phyloP scores from a whole-genome alignment of 1,284 basidiomycete species.

The Tilletia caries region DNA sequence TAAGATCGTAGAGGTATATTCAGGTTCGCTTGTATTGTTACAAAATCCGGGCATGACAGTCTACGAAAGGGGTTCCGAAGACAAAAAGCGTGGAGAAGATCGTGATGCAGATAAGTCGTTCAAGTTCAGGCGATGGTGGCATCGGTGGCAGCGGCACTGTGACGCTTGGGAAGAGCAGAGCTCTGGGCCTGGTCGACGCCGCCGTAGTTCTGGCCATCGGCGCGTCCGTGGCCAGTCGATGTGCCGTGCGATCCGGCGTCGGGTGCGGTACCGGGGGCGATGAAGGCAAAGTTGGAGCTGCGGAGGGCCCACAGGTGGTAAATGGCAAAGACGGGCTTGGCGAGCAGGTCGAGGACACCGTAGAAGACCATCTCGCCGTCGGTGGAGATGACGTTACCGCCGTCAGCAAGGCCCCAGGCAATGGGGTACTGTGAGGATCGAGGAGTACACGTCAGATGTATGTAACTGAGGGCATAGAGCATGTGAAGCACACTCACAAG shows the following conservation, averaged over 20 bases:
- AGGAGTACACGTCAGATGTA: too few species aligned
- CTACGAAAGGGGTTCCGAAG: too few species aligned
- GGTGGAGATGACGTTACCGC: conserved; percentile 58
- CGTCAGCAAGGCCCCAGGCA: conserved; percentile 60
- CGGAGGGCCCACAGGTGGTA: conserved; percentile 42
- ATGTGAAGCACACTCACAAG: background rate
- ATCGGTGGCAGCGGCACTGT: background rate
- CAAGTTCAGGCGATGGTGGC: background rate
- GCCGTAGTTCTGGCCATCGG: background rate
- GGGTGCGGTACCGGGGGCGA: conserved; percentile 17
- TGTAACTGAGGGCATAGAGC: conserved; percentile 18
- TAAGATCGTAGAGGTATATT: too few species aligned
- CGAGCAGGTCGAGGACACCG: conserved; percentile 62
- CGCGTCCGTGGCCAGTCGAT: background rate
- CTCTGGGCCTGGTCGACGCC: background rate
- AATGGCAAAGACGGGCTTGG: conserved; percentile 55
- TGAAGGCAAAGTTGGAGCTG: conserved; percentile 34
- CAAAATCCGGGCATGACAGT: too few species aligned
- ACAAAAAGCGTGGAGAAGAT: too few species aligned
- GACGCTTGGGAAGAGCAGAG: conserved; percentile 10
- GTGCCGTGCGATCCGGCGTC: background rate
- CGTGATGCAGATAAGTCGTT: background rate
- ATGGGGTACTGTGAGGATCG: conserved; percentile 62
- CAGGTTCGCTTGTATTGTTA: too few species aligned
- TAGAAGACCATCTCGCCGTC: conserved; percentile 61